Base-by-base conservation (phyloP, 2,329 filamentous ascomycete species). In the Blastomyces silverae region DNA sequence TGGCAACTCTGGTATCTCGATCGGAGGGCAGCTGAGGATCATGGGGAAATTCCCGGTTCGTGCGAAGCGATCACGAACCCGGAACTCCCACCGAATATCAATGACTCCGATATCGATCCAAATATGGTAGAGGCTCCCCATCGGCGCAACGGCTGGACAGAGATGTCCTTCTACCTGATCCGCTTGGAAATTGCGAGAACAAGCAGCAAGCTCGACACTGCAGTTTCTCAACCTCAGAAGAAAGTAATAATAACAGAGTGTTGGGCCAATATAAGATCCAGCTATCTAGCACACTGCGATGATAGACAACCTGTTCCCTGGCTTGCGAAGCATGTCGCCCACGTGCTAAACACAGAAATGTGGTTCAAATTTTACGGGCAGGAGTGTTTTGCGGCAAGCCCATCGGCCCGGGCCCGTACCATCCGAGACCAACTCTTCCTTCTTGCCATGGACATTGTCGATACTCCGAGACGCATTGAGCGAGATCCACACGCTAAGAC, bases 311-410 rank as follows among this genome's bases (percentile, higher is more conserved):
- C 80, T 0, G 75, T 89, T 3, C 85, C 84, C 67, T 89, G 86
- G 85, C 82, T 88, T 44, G 84, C 83, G 1, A 84, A 82, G 2
- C 87, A 87, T 55, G 81, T 89, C n/a, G 81, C 85, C 1, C 82
- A 87, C 15, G 79, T 91, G 31, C 85, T 91, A 67, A 84, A 89
- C 78, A 85, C 85, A 66, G 91, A 91, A 76, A 87, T 90, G 82
- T 89, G 85, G 76, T 80, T 91, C 39, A 82, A 90, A 65, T 82
- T 89, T 1, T 88, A 91, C 70, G 85, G 90, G 68, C 87, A 87
- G 0, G 80, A 85, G 66, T 82, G 89, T 50, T 69, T 72, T 53
- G 68, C 69, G n/a, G 73, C 1, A 67, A 44, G 11, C 50, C 15
- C 22, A 15, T 44, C 42, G 13, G 46, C 11, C 11, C 22, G 31